These are phyloP conservation scores for Ophiocytium majus DNA, from an alignment of 352 stramenopile species.

Conservation along the genomic window DNA sequence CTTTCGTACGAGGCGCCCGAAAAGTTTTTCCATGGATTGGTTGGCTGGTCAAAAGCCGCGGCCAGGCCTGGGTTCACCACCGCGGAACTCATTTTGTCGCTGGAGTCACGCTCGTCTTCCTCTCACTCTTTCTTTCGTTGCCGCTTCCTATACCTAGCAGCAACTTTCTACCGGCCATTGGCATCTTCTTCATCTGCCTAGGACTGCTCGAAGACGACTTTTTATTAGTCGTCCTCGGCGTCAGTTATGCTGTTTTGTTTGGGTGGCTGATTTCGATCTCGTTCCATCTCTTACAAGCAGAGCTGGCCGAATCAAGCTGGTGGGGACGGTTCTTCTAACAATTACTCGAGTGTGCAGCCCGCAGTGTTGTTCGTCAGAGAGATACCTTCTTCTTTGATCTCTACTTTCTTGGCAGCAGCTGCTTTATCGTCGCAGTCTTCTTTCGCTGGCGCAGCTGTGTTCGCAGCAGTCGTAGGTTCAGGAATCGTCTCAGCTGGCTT, in stretches of 20 bases:
- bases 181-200: conserved; percentile 3
- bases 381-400: not conserved
- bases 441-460: not conserved
- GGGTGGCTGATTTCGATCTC: not conserved
- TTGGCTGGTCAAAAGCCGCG: too few relatives aligned
- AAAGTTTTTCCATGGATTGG: not conserved
- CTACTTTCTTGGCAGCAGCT: not conserved
- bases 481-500: too few relatives aligned
- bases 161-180: not conserved
- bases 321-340: not conserved
- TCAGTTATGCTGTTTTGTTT: not conserved
- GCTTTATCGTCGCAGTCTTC: conserved; percentile 13
- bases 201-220: not conserved
- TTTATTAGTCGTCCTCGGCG: not conserved
- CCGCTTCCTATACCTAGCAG: not conserved
- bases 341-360: not conserved
- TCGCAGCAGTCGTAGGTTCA: not conserved
- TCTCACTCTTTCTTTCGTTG: not conserved
- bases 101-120: not conserved
- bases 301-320: too few relatives aligned
- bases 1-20: not conserved
- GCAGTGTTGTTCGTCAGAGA: not conserved
- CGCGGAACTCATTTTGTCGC: not conserved
- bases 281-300: too few relatives aligned
- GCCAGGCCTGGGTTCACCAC: too few relatives aligned